Conservation (phyloP, 192 early-diverging fungal species). For the Rhizophagus clarus region DNA sequence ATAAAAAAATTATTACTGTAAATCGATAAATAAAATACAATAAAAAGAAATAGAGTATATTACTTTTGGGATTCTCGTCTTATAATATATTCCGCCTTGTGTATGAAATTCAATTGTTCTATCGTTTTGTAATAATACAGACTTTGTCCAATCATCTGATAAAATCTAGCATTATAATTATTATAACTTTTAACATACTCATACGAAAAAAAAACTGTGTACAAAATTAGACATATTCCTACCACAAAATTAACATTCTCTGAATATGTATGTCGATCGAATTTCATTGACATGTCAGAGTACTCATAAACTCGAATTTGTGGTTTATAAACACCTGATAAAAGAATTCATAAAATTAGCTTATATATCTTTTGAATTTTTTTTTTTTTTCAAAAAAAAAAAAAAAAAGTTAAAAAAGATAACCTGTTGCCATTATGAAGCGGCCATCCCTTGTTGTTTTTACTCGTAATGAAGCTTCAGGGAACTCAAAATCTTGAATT, state of each 20-base stretch:
- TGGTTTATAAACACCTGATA: slow-evolving; percentile 88
- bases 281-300: slow-evolving; percentile 94
- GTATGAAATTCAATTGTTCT: slow-evolving; percentile 91
- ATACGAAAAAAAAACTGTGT: too few relatives aligned
- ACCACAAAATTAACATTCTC: slow-evolving; percentile 87
- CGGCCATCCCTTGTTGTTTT: slow-evolving; percentile 85
- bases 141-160: slow-evolving; percentile 98
- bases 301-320: slow-evolving; percentile 96
- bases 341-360: background rate
- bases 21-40: background rate
- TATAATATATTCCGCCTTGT: slow-evolving; percentile 93
- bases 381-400: background rate
- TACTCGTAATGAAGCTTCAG: slow-evolving; percentile 85
- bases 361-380: too few relatives aligned
- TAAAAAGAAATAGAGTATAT: background rate
- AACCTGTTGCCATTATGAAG: slow-evolving; percentile 87
- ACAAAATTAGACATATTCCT: background rate
- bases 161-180: slow-evolving; percentile 57
- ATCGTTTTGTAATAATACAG: slow-evolving; percentile 88
- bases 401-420: background rate
- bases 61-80: slow-evolving; percentile 88
- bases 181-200: too few relatives aligned
- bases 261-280: slow-evolving; percentile 92
- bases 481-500: slow-evolving; percentile 98
- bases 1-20: slow-evolving; percentile 25